phyloP scores from a whole-genome alignment of 225 moss, liverwort and hornwort species.

The Asterella californica region DNA sequence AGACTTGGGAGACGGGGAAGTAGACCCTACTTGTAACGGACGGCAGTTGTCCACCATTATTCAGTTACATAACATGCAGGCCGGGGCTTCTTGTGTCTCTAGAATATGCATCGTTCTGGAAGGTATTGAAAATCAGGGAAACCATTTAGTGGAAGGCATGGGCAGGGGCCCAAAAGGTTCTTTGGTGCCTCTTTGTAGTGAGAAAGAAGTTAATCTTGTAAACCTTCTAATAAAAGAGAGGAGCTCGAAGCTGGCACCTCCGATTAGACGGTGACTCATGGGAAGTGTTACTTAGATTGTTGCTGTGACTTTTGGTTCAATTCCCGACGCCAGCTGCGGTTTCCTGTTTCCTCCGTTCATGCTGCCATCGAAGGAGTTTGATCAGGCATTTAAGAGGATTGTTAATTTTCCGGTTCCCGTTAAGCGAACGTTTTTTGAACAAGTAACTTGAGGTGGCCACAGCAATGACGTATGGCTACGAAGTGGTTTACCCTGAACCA shows the following conservation, averaged over 20 bases:
- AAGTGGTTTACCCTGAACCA: too few relatives aligned
- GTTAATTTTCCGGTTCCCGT: too few relatives aligned
- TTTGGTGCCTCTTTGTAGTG: slow-evolving; percentile 51
- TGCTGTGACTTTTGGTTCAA: not conserved
- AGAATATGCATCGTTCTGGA: slow-evolving; percentile 54
- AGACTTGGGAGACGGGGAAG: slow-evolving; percentile 25
- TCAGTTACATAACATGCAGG: slow-evolving; percentile 44
- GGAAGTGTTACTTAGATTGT: not conserved
- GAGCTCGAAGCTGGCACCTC: slow-evolving; percentile 38
- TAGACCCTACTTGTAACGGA: slow-evolving; percentile 8
- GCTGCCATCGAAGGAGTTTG: too few relatives aligned
- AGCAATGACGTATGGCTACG: too few relatives aligned
- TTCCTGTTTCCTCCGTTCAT: too few relatives aligned
- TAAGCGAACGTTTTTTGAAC: too few relatives aligned
- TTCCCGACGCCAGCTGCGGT: too few relatives aligned
- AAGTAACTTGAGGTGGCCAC: too few relatives aligned
- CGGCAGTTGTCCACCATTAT: slow-evolving; percentile 31
- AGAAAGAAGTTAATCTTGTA: slow-evolving; percentile 46
- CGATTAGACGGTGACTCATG: slow-evolving; percentile 16
- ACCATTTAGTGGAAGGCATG: not conserved
- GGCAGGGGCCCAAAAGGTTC: slow-evolving; percentile 43
- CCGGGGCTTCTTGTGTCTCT: slow-evolving; percentile 41
- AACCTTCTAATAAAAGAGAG: slow-evolving; percentile 46
- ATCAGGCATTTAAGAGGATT: too few relatives aligned
- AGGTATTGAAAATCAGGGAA: slow-evolving; percentile 22